Percentiles rank a stretch among this genome's conserved stretches.
phyloP scores from a whole-genome alignment of 495 filamentous ascomycete species.

The Gamarada debralockiae region DNA sequence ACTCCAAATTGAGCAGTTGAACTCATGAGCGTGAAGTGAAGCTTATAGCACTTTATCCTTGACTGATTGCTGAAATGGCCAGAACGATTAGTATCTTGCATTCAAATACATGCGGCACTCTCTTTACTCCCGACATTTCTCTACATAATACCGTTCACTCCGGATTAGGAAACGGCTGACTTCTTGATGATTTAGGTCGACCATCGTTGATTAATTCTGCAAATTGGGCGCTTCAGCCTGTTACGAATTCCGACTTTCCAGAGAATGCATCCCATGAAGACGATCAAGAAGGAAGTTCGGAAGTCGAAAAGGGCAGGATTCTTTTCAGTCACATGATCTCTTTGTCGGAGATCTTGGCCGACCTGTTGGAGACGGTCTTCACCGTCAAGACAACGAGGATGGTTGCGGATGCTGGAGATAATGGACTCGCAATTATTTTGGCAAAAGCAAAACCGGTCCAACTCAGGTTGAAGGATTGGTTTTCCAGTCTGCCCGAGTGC shows the following conservation, averaged over 20 bases:
- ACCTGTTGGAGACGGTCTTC: slow-evolving; percentile 77
- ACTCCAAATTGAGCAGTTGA: no score
- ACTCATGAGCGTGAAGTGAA: no score
- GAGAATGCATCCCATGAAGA: slow-evolving; percentile 53
- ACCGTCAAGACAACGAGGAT: slow-evolving; percentile 56
- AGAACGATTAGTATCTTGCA: no score
- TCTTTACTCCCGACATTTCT: no score
- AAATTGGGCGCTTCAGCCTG: slow-evolving; percentile 75
- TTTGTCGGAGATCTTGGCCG: slow-evolving; percentile 69
- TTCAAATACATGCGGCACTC: no score
- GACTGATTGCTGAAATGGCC: no score
- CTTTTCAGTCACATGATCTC: slow-evolving; percentile 71
- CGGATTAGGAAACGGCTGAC: no score
- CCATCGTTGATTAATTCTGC: slow-evolving; percentile 74
- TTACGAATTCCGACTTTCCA: slow-evolving; percentile 68
- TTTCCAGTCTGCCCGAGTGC: slow-evolving; percentile 56
- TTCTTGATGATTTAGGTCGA: no score
- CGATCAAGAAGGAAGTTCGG: slow-evolving; percentile 55
- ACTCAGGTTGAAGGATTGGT: slow-evolving; percentile 79
- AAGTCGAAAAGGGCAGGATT: slow-evolving; percentile 63
- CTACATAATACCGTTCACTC: no score
- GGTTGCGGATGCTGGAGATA: slow-evolving; percentile 39
- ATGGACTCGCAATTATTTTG: slow-evolving; percentile 57
- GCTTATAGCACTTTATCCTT: no score
- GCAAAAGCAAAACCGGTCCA: slow-evolving; percentile 77